Base-by-base conservation (phyloP, 2,329 filamentous ascomycete species). In the Tolypocladium inflatum region DNA sequence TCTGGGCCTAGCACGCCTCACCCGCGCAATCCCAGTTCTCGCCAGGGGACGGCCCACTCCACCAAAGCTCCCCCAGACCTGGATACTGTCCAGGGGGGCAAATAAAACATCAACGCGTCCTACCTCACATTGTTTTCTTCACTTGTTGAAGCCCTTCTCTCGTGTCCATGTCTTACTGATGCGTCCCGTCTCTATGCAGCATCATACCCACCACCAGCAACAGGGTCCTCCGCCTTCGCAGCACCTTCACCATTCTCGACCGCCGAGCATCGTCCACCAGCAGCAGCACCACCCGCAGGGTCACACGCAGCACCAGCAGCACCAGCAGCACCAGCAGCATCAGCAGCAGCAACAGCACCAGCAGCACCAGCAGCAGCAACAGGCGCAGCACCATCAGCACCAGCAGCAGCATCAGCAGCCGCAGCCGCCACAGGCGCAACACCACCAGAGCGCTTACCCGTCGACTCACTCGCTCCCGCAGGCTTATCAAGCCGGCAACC, bases 141-240 rank as follows among this genome's bases (percentile, higher is more conserved):
- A 63, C 66, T 61, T 62, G 62, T 67, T 66, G 71, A 69, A 67
- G 67, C 73, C 61, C 71, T 66, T 70, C 64, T 63, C 67, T 67
- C 67, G 65, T 68, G 70, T 71, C 68, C 65, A 71, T 68, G 67
- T 66, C 65, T 72, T 71, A 82, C 81, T 83, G 80, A 84, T 81
- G 76, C 76, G 78, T 76, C 73, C 81, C 74, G 78, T 78, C 76
- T 80, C 76, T 79, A 81, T 83, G 80, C 84, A 90, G 86, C 87
- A 89, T 82, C 87, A 89, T 78, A 81, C 85, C 77, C 86, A 88
- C 78, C 83, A 87, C 73, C 77, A 84, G 72, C 84, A 85, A 75
- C 85, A 89, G 79, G 87, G 86, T 82, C 85, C 86, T 75, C 83
- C 84, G 68, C 78, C 80, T 75, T 74, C 80, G 65, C 81, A 83